Percentiles rank a stretch among this genome's conserved stretches.
Evolutionary conservation across 1,284 basidiomycete genomes (phyloP).

Genomic region (Cutaneotrichosporon dermatis): DNA sequence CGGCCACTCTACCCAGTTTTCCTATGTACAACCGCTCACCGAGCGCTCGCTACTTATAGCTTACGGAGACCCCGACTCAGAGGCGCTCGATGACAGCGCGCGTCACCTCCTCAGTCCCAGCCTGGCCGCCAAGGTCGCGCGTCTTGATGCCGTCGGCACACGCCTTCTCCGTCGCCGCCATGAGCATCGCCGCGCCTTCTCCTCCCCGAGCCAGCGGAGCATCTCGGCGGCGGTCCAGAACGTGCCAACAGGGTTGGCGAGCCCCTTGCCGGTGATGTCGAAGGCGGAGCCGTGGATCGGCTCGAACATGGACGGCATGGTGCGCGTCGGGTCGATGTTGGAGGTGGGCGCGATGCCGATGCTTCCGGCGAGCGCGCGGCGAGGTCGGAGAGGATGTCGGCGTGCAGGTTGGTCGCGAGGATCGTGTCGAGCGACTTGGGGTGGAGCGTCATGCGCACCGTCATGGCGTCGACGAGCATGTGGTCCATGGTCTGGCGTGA

Average conservation of each 20-base stretch:
- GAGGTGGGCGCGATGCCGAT: conserved; percentile 59
- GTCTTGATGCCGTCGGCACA: conserved; percentile 68
- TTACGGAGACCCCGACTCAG: neutral
- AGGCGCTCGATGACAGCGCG: conserved; percentile 51
- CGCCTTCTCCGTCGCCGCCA: conserved; percentile 67
- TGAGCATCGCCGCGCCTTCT: conserved; percentile 56
- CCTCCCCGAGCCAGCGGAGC: conserved; percentile 35
- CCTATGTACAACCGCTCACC: no score
- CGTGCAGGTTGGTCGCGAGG: conserved; percentile 95
- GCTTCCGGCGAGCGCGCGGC: conserved; percentile 58
- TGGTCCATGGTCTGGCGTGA: conserved; percentile 50
- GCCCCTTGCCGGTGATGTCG: conserved; percentile 75
- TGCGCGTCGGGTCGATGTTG: conserved; percentile 55
- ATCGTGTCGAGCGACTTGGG: conserved; percentile 73
- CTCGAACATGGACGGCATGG: conserved; percentile 58
- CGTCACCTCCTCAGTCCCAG: conserved; percentile 72
- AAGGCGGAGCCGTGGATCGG: conserved; percentile 76
- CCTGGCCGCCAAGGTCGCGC: conserved; percentile 78
- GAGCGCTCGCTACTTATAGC: no score
- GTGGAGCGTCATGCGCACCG: conserved; percentile 54
- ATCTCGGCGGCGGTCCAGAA: conserved; percentile 61
- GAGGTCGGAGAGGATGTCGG: conserved; percentile 90
- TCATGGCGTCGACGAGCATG: conserved; percentile 55
- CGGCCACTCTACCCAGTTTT: no score
- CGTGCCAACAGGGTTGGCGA: conserved; percentile 57